A percentile compares a stretch with the other conserved stretches of the same genome.
Conservation (phyloP, 345 rosid species). For the Laguncularia racemosa region DNA sequence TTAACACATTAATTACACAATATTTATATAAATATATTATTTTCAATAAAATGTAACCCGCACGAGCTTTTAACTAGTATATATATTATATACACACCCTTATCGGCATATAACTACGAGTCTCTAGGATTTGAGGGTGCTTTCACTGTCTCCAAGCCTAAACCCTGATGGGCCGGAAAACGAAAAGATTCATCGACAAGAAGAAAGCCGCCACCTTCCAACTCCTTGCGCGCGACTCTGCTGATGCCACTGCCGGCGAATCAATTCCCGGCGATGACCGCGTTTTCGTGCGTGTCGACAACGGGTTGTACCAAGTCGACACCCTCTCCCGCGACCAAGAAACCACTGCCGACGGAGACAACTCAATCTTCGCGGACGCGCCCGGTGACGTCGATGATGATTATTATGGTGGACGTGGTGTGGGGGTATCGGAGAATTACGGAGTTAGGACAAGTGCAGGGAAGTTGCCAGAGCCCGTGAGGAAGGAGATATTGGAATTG, state of each 20-base stretch:
- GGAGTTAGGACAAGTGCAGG: background rate
- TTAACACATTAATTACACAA: too few species aligned
- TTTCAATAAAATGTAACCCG: too few species aligned
- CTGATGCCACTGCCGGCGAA: constrained; percentile 57
- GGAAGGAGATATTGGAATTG: constrained; percentile 78
- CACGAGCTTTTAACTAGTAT: too few species aligned
- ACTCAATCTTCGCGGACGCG: constrained; percentile 5
- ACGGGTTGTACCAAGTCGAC: constrained; percentile 29
- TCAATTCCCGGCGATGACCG: constrained; percentile 50
- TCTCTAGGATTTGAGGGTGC: too few species aligned
- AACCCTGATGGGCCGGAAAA: constrained; percentile 46
- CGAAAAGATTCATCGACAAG: constrained; percentile 89
- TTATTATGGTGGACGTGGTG: too few species aligned
- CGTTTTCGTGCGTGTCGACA: constrained; percentile 77
- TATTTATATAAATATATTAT: too few species aligned
- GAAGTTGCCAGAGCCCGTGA: constrained; percentile 34
- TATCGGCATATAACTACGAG: too few species aligned
- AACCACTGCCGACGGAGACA: background rate
- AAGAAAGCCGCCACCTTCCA: constrained; percentile 81
- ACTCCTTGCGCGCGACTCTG: constrained; percentile 69
- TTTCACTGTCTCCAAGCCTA: too few species aligned
- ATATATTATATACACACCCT: too few species aligned
- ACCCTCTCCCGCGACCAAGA: constrained; percentile 14
- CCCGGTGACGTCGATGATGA: constrained; percentile 22
- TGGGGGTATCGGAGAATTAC: background rate